Evolutionary conservation across 1,139 yeast genomes (phyloP).

Genomic region (Yamadazyma sp.): DNA sequence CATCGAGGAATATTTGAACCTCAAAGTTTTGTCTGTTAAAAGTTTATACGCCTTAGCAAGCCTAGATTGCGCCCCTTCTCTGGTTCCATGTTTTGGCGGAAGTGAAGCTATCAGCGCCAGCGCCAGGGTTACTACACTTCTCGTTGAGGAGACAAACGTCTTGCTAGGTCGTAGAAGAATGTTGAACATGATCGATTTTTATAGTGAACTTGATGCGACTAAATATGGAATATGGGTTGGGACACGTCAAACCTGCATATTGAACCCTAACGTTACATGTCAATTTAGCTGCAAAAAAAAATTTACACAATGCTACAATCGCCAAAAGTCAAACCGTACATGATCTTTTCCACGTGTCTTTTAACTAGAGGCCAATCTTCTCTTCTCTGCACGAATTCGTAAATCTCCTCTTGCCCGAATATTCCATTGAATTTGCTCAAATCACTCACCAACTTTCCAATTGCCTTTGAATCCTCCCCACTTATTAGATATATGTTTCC

Average conservation of each 20-base stretch:
- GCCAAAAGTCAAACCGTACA: constrained; percentile 81
- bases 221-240: too few species aligned
- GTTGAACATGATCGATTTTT: background rate
- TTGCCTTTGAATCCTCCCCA: constrained; percentile 72
- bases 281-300: background rate
- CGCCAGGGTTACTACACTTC: background rate
- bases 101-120: background rate
- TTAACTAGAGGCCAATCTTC: constrained; percentile 81
- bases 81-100: background rate
- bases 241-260: too few species aligned
- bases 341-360: constrained; percentile 85
- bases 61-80: background rate
- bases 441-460: constrained; percentile 83
- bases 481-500: constrained; percentile 82
- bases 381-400: constrained; percentile 86
- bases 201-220: too few species aligned
- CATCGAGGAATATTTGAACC: constrained; percentile 16
- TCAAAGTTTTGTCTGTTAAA: constrained; percentile 4
- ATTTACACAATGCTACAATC: constrained; percentile 57
- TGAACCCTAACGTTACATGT: too few species aligned
- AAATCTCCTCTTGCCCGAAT: constrained; percentile 88
- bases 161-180: too few species aligned
- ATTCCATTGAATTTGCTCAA: constrained; percentile 85
- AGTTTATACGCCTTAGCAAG: background rate
- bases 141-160: background rate